Base-by-base conservation (phyloP, 1,139 yeast genomes). In the Hansenula lynferdii region DNA sequence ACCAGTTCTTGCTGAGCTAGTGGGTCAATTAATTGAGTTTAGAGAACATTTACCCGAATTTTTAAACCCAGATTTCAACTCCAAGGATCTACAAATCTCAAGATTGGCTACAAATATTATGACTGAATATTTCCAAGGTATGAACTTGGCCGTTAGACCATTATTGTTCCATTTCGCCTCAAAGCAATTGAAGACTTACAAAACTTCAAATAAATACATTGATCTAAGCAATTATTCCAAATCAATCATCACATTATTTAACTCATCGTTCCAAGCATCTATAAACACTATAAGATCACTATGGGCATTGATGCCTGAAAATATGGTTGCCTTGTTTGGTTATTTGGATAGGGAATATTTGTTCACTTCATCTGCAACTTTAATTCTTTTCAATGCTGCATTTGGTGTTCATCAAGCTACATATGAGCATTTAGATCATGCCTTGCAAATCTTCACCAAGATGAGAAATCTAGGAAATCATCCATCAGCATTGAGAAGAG, bases 341-440 rank as follows among this genome's bases (percentile, higher is more conserved):
- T 85, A 89, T 69, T 83, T 85, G 87, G 96, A 86, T 56, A 67
- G 96, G 50, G 96, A 86, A 54, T 85, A 85, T 57, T 64, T 85
- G 23, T 85, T 84, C 57, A 83, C 92, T 0, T 78, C 95, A 0
- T 82, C 94, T 1, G 84, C 89, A 6, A 85, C 95, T 0, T 64
- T 85, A 39, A 76, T 84, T 12, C 63, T 85, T 27, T 85, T 83
- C 56, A 85, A 81, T 56, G 83, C 89, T 1, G 84, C 95, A 0
- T 85, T 85, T 62, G 95, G 95, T 8, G 83, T 84, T 7, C 86
- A 84, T 54, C 86, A 80, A 27, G 85, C 85, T 15, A 84, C 94
- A 0, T 69, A 71, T 39, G 78, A 73, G 28, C 87, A 83, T 51
- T 64, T 85, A 42, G 90, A 83, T 52, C 89, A 82, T 56, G 89